These are phyloP conservation scores for Mikania micrantha DNA, from an alignment of 129 eudicot species.

Conservation along the genomic window DNA sequence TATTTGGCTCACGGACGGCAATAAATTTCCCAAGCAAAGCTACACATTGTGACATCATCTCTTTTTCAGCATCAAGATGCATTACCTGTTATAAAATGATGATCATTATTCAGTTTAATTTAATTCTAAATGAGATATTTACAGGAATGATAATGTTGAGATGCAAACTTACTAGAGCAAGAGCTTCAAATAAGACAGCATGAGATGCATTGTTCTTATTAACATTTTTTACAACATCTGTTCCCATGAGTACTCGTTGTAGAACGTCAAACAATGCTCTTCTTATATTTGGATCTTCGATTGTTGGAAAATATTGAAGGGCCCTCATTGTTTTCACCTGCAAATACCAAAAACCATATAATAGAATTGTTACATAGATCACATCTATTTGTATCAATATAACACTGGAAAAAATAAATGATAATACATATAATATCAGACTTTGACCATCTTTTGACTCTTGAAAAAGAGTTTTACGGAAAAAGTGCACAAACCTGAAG, in stretches of 20 bases:
- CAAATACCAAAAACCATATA: constrained; percentile 8
- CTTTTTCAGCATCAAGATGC: constrained; percentile 99
- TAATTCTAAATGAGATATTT: neutral
- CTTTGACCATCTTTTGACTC: constrained; percentile 6
- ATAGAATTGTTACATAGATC: neutral
- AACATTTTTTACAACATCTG: constrained; percentile 96
- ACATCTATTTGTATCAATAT: neutral
- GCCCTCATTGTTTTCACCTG: constrained; percentile 99
- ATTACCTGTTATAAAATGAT: constrained; percentile 52
- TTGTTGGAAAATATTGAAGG: constrained; percentile 91
- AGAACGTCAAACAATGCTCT: constrained; percentile 96
- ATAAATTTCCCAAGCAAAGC: constrained; percentile 97
- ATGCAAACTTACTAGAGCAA: constrained; percentile 78
- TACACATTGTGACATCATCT: constrained; percentile 99
- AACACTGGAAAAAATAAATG: neutral
- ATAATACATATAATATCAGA: neutral
- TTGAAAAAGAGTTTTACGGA: constrained; percentile 6
- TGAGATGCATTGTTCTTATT: constrained; percentile 99
- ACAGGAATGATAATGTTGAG: neutral
- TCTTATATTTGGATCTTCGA: constrained; percentile 90
- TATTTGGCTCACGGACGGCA: constrained; percentile 97
- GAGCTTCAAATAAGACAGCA: constrained; percentile 97
- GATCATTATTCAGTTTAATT: constrained; percentile 9
- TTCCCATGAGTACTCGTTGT: constrained; percentile 90
- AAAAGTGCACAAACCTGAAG: constrained; percentile 70